Base-by-base conservation (phyloP, 805 yeast genomes). In the Pichia heedii region DNA sequence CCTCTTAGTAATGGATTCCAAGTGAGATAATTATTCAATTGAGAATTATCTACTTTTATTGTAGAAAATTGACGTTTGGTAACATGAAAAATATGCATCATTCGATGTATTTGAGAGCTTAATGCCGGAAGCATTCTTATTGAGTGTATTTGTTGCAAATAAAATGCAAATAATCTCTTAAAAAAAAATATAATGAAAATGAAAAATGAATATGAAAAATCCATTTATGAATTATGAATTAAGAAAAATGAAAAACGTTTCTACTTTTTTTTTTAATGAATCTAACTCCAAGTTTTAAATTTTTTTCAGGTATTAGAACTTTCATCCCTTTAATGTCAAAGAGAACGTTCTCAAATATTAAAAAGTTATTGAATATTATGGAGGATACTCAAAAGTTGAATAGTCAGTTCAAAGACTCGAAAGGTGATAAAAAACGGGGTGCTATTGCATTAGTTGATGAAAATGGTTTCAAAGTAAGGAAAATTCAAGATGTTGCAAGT, bases 391-490 rank as follows among this genome's bases (percentile, higher is more conserved):
- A 29, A 2, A 5, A 29, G 13, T 13, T 29, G 13, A 29, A 29
- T 15, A 29, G 8, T 6, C 13, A 10, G 15, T 13, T 10, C 13
- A 29, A 29, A 10, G 32, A 29, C 13, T 2, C 19, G 4, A 32
- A 32, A 18, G 10, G 9, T 32, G 7, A 9, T 16, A 43, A 27
- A 20, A 44, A 44, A 33, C 40, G 47, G 22, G 47, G 47, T 13
- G 48, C 48, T 1, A 32, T 41, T 10, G 29, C 42, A 8, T 22
- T 43, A 10, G 39, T 45, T n/a, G 79, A 75, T 48, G 58, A 57
- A 22, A 57, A 63, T 33, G 81, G 81, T 5, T 75, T 75, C 54
- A 60, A 73, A 30, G 50, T 74, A 50, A 66, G 66, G 41, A 63
- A 65, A 46, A 73, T 70, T 40, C 62, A 64, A 6, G 55, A 70